Conservation (phyloP, 768 basidiomycete genomes). For the Trametes maxima region DNA sequence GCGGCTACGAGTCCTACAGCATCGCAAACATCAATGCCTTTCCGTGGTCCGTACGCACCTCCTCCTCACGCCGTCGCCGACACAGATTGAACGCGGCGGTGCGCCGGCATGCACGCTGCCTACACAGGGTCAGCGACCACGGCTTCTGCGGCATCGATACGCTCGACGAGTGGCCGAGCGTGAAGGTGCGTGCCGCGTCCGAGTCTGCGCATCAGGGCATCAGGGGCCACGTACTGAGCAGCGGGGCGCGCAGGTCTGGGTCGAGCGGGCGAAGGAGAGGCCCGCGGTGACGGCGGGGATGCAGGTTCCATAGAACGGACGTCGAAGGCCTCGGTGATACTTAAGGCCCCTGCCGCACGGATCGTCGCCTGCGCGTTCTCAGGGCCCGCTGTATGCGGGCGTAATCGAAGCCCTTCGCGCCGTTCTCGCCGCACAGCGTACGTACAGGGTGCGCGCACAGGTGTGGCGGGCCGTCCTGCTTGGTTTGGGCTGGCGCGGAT, state of each 20-base stretch:
- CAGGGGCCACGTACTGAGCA: not conserved
- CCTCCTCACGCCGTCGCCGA: not conserved
- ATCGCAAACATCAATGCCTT: slow-evolving; percentile 44
- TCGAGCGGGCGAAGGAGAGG: slow-evolving; percentile 15
- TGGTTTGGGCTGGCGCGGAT: not conserved
- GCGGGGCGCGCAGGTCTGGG: slow-evolving; percentile 15
- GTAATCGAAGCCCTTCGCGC: not conserved
- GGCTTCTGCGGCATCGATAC: slow-evolving; percentile 50
- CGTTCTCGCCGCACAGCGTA: too few species aligned
- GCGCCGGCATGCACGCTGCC: not conserved
- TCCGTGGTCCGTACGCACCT: slow-evolving; percentile 48
- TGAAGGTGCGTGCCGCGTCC: slow-evolving; percentile 46
- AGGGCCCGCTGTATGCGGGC: not conserved
- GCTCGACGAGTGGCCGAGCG: slow-evolving; percentile 64
- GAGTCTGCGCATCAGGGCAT: too few species aligned
- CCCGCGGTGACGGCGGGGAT: slow-evolving; percentile 22
- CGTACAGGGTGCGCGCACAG: not conserved
- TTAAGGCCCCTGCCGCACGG: not conserved
- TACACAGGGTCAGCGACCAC: slow-evolving; percentile 44
- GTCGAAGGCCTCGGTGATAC: not conserved
- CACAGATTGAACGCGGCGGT: too few species aligned
- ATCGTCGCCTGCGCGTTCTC: not conserved
- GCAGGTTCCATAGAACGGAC: slow-evolving; percentile 14
- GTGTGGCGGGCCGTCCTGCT: not conserved
- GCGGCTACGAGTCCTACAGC: slow-evolving; percentile 39